Percentiles rank a stretch among this genome's conserved stretches.
These are phyloP conservation scores for Triticum turgidum DNA, from an alignment of 176 grass and related monocot genomes.

Conservation along the genomic window DNA sequence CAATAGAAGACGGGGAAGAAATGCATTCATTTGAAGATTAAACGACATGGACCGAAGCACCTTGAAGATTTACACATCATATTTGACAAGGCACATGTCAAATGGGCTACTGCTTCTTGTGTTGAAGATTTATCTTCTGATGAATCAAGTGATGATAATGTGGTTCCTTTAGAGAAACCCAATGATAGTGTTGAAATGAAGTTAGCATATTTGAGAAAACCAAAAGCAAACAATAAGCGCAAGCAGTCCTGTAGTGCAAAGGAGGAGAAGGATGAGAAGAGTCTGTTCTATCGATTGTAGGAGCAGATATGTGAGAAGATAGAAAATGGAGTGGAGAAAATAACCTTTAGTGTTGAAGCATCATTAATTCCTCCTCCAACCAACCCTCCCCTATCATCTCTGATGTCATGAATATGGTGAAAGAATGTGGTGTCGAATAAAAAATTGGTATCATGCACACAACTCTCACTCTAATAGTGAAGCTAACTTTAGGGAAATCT, in stretches of 20 bases:
- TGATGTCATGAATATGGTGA: background rate
- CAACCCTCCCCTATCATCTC: background rate
- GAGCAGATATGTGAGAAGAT: background rate
- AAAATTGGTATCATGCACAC: background rate
- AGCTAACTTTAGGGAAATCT: background rate
- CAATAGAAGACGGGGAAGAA: background rate
- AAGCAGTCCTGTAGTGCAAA: background rate
- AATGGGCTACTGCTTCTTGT: background rate
- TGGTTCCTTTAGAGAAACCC: background rate
- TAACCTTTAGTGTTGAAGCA: background rate
- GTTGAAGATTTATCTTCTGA: background rate
- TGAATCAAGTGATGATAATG: background rate
- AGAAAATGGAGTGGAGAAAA: background rate
- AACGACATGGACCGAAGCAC: background rate
- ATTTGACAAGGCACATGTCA: background rate
- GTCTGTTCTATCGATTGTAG: background rate
- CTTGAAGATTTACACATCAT: background rate
- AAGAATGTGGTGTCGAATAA: conserved; percentile 1
- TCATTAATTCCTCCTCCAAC: background rate
- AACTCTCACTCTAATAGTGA: background rate
- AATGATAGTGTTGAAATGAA: no score
- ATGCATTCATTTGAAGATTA: background rate
- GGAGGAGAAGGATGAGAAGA: conserved; percentile 12
- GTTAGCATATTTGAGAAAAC: background rate
- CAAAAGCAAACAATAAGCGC: background rate